Evolutionary conservation across 768 basidiomycete genomes (phyloP), one percentile per base, ranked within the genome.

Genomic region (Coprinopsis sp.): DNA sequence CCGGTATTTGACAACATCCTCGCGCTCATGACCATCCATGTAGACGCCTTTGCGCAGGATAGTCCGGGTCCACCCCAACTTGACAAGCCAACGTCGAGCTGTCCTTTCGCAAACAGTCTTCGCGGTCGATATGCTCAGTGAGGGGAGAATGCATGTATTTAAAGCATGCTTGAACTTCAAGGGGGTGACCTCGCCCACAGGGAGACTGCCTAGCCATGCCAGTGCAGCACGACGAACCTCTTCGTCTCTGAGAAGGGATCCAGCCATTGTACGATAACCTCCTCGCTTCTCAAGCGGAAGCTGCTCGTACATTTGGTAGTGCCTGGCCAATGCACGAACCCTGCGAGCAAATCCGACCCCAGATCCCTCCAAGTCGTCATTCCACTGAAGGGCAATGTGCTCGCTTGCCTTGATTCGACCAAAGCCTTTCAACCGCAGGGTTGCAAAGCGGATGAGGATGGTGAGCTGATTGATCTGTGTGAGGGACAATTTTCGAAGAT

Each of bases 371-470:
- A 37, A 8, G 6, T 21, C 6, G 12, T 65, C 59, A 48, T 64
- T 59, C 65, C 63, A 70, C 42, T 67, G 66, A 1, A 28, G 14
- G 16, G 66, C 66, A 59, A 70, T 64, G 42, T 64, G 51, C 2
- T 50, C 4, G 33, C 68, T 68, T n/a, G 63, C 66, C 1, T 44
- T 28, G 14, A 67, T 65, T 0, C 46, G 33, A 1, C 43, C 19
- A 10, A 51, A 7, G 3, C 65, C 64, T 40, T 67, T 67, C 18
- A 69, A 31, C 4, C 44, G 48, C 0, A 69, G 34, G 6, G 59
- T 69, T 19, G 63, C 58, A 59, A 69, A 69, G 45, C 63, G 64
- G 8, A 42, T 31, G 12, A 69, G 36, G 24, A 68, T 60, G 10
- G 62, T 31, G 30, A 65, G 52, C 49, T 68, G 63, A 37, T 65